Conservation (phyloP, 176 grass and related monocot species). For the Aechmea fasciata region DNA sequence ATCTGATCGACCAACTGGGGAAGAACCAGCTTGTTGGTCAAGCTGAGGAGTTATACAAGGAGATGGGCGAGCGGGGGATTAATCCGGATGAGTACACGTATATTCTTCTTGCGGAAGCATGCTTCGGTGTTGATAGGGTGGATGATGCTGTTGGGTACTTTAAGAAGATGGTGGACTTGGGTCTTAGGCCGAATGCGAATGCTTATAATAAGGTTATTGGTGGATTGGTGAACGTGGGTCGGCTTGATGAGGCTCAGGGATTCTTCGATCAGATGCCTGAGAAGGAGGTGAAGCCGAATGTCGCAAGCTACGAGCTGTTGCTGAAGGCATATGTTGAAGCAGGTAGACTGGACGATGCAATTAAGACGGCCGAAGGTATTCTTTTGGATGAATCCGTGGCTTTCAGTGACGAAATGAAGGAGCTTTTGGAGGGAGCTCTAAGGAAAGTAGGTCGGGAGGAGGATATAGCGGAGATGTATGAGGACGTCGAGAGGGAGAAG, state of each 20-base stretch:
- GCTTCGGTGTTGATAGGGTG: conserved; percentile 39
- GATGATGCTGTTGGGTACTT: conserved; percentile 60
- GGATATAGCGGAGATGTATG: conserved; percentile 47
- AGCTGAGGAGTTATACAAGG: conserved; percentile 43
- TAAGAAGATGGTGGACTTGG: conserved; percentile 46
- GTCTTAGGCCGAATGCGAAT: conserved; percentile 50
- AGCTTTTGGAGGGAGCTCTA: conserved; percentile 43
- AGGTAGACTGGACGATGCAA: conserved; percentile 29
- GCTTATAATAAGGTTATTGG: conserved; percentile 44
- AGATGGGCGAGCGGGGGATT: conserved; percentile 35
- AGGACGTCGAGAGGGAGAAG: conserved; percentile 59
- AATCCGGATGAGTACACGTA: conserved; percentile 40
- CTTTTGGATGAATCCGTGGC: conserved; percentile 50
- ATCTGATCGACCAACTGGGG: conserved; percentile 56
- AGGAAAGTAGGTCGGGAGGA: conserved; percentile 49
- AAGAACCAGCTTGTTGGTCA: conserved; percentile 29
- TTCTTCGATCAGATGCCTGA: conserved; percentile 60
- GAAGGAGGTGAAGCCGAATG: conserved; percentile 42
- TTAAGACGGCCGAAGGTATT: conserved; percentile 32
- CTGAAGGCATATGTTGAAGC: conserved; percentile 40
- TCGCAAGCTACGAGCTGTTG: conserved; percentile 44
- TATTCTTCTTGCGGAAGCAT: conserved; percentile 51
- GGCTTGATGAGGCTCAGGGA: conserved; percentile 42
- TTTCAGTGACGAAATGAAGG: conserved; percentile 56
- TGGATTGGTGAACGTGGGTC: conserved; percentile 29